Evolutionary conservation across 176 grass and related monocot genomes (phyloP), one percentile per base, ranked within the genome.

Genomic region (Triticum aestivum): DNA sequence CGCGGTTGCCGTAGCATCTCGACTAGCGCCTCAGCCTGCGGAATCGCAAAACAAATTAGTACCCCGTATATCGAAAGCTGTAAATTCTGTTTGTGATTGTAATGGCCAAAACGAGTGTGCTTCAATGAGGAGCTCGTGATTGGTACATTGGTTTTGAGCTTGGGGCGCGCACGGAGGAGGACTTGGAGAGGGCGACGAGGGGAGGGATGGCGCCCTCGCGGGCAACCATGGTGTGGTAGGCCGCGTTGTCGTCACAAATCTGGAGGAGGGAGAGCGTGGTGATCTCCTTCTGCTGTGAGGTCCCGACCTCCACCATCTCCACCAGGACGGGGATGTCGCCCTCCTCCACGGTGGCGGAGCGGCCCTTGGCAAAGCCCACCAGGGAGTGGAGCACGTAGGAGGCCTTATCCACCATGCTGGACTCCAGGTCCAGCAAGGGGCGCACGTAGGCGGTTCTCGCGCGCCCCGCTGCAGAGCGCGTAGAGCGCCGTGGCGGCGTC

Each of bases 141-240:
- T 12, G 54, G 35, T 81, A 98, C 95, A 91, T 94, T 95, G 49
- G 83, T 72, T 92, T 92, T 96, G 79, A 95, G 74, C 81, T 95
- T 93, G 69, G 89, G 17, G 26, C 77, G 86, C n/a, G 90, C 26
- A 26, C 78, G 91, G 88, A 42, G 24, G 91, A 79, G 8, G 93
- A 95, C 20, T 99, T 94, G 61, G 91, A 94, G 21, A 99, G 88
- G 8, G 97, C 94, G 35, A 99, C 88, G 69, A 99, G 94, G 37
- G 97, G 97, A 26, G 97, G 97, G 66, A 99, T 94, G 70, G 89
- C 97, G 62, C 97, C 97, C 84, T 99, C 97, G 52, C 97, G 93
- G 4, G 90, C 90, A 26, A 96, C 97, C 97, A 96, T 90, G 69
- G 79, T 89, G 68, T 92, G 88, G 87, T 96, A 94, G 0, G 69